phyloP scores from a whole-genome alignment of 768 basidiomycete genomes.

The Daedaleopsis sinensis region DNA sequence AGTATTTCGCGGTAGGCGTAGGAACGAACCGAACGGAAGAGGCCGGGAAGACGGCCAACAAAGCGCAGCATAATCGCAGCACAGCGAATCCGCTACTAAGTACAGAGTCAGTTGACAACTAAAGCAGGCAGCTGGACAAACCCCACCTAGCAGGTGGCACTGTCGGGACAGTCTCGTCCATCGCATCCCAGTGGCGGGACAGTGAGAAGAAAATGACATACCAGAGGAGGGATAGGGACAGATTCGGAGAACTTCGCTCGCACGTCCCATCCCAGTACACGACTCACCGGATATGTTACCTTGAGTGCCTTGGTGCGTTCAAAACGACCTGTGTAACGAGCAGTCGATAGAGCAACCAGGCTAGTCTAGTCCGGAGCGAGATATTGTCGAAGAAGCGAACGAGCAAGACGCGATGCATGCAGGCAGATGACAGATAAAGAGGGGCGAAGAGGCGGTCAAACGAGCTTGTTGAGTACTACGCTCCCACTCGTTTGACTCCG shows the following conservation, averaged over 20 bases:
- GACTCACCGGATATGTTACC: background rate
- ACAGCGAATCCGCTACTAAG: too few relatives aligned
- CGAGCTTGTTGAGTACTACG: slow-evolving; percentile 50
- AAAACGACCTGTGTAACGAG: too few relatives aligned
- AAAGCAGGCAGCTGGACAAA: too few relatives aligned
- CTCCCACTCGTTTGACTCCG: slow-evolving; percentile 41
- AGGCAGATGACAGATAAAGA: background rate
- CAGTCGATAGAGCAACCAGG: too few relatives aligned
- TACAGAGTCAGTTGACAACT: too few relatives aligned
- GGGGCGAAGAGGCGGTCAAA: slow-evolving; percentile 7
- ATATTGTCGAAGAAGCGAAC: background rate
- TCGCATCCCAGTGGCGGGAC: too few relatives aligned
- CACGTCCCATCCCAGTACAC: slow-evolving; percentile 24
- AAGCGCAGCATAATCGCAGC: background rate
- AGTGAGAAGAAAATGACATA: background rate
- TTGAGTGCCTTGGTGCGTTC: background rate
- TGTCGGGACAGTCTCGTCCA: too few relatives aligned
- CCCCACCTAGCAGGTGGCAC: too few relatives aligned
- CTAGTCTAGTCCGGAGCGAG: too few relatives aligned
- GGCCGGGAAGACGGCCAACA: background rate
- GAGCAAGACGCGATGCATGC: background rate
- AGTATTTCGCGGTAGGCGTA: too few relatives aligned
- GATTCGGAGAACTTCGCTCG: slow-evolving; percentile 40
- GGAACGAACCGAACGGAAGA: too few relatives aligned
- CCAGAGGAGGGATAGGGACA: slow-evolving; percentile 7